These are phyloP conservation scores for Bocquillonia castaneifolia DNA, from an alignment of 441 rosid genomes.

Conservation along the genomic window DNA sequence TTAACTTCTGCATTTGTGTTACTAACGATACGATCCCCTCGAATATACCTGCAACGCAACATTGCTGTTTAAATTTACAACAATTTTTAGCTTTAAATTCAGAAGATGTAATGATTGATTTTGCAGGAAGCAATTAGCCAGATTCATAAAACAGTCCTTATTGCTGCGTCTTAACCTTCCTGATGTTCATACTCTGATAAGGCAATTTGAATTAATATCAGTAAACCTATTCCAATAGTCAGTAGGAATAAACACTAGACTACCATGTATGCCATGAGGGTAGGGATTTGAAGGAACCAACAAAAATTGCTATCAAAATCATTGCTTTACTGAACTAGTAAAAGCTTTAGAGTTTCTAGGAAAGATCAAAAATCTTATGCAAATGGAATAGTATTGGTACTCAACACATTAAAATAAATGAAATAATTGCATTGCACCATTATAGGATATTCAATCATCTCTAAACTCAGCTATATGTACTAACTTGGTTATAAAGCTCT, in stretches of 20 bases:
- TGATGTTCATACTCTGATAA: neutral
- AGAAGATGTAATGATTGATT: neutral
- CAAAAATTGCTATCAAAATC: neutral
- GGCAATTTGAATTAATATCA: neutral
- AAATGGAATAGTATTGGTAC: too few relatives aligned
- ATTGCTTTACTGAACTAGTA: neutral
- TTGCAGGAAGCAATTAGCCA: neutral
- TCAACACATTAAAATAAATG: too few relatives aligned
- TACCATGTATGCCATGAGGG: neutral
- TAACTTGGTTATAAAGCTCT: too few relatives aligned
- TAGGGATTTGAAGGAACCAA: neutral
- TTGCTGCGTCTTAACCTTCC: neutral
- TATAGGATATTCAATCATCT: too few relatives aligned
- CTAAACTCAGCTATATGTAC: too few relatives aligned
- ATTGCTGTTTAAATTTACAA: neutral
- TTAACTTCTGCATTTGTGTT: constrained; percentile 38
- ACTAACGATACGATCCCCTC: constrained; percentile 53
- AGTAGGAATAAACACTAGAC: neutral
- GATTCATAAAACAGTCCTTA: neutral
- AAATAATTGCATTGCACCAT: too few relatives aligned
- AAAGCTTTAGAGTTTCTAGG: too few relatives aligned
- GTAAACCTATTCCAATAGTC: neutral
- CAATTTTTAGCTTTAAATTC: neutral
- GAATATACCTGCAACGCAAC: constrained; percentile 52
- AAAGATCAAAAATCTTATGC: too few relatives aligned